Conservation (phyloP, 805 yeast species). For the Myxozyma kluyveri region DNA sequence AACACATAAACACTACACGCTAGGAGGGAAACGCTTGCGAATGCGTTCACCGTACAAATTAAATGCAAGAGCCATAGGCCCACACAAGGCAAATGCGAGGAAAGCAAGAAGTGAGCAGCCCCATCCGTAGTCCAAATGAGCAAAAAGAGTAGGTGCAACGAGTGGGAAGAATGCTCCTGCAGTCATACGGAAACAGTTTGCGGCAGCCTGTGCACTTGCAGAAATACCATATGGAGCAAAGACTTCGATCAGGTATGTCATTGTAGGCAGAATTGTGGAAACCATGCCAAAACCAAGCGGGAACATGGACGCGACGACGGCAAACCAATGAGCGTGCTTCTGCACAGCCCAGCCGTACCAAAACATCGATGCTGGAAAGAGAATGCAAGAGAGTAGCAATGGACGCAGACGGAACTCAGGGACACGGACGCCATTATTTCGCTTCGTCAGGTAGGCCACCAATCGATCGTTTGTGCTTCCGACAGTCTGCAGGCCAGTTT, state of each 20-base stretch:
- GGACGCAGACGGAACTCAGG: conserved; percentile 52
- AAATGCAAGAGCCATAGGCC: conserved; percentile 17
- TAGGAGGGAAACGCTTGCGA: conserved; percentile 15
- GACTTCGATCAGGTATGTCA: conserved; percentile 42
- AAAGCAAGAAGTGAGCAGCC: conserved; percentile 54
- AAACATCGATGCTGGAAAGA: conserved; percentile 49
- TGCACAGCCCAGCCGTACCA: conserved; percentile 55
- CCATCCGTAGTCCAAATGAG: conserved; percentile 25
- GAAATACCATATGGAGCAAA: conserved; percentile 57
- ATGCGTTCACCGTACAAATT: conserved; percentile 10
- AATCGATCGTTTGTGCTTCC: conserved; percentile 45
- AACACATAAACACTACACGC: not conserved
- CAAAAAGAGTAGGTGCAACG: conserved; percentile 51
- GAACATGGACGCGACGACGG: conserved; percentile 60
- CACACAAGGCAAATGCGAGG: conserved; percentile 33
- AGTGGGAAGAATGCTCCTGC: conserved; percentile 70
- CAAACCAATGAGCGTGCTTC: conserved; percentile 49
- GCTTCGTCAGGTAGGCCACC: conserved; percentile 40
- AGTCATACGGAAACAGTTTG: conserved; percentile 54
- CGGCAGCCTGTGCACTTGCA: conserved; percentile 73
- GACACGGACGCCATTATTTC: conserved; percentile 30
- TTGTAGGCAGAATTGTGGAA: conserved; percentile 40
- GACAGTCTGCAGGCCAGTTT: conserved; percentile 50
- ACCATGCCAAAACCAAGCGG: conserved; percentile 41
- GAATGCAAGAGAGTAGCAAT: conserved; percentile 48